Evolutionary conservation across 371 early-diverging fungal genomes (phyloP), one percentile per base, ranked within the genome.

Genomic region (Haplosporangium sp.): DNA sequence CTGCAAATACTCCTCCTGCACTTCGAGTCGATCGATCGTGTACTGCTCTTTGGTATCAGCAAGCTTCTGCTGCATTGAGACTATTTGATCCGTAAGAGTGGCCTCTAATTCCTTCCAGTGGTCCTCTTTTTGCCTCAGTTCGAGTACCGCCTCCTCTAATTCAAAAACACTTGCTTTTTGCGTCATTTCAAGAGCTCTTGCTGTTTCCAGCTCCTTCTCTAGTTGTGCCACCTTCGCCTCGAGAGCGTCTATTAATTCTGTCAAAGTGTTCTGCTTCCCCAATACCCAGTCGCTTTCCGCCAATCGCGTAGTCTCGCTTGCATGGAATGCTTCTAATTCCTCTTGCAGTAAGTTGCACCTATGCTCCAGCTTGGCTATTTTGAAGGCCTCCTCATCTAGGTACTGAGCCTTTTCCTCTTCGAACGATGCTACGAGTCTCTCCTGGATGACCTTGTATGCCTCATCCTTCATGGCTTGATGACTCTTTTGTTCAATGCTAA

Each of bases 391-490:
- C 14, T 76, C 76, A 36, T 76, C 76, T 37, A 70, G 11, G 13
- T 70, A 76, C 63, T 62, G 66, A 4, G 71, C 64, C 52, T 76
- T 76, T 23, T 76, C 76, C 48, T 69, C 62, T 12, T 76, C 76
- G 29, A 70, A 70, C 3, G 67, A 20, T 6, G 56, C 55, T 16
- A 54, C 62, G 12, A 76, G 67, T 40, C 52, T 57, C 48, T 62
- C 67, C n/a, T 76, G 76, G 20, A 76, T 76, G 18, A 53, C 71
- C 21, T 55, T 70, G 56, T 65, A 76, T 0, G 70, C 76, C 21
- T 76, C 76, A 48, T 76, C 71, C 60, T 69, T 76, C 76, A 76
- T 76, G 7, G 52, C 54, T 29, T 69, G 70, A 18, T 76, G 70
- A 40, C 67, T 76, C 55, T 70, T 65, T 20, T 58, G 59, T 23